Percentiles rank a stretch among this genome's conserved stretches.
Conservation (phyloP, 2,329 filamentous ascomycete genomes). For the Colletotrichum neosansevieriae region DNA sequence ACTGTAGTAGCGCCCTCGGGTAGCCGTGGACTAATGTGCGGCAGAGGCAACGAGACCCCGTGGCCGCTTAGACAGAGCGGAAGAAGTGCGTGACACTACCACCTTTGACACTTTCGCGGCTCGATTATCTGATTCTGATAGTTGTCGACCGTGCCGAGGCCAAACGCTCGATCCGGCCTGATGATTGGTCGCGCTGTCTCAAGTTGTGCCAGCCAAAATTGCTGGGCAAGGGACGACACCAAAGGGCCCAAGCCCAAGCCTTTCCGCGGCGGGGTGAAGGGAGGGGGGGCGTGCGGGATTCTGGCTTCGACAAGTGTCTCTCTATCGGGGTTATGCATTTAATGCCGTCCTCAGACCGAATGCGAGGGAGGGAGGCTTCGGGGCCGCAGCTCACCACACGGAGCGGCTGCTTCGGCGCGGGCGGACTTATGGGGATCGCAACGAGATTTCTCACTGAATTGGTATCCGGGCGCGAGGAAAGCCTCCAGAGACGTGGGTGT, state of each 20-base stretch:
- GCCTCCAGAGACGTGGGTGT: background rate
- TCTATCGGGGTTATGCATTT: conserved; percentile 27
- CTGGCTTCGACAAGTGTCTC: background rate
- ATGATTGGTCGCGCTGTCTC: conserved; percentile 30
- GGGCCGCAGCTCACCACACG: background rate
- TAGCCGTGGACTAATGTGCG: conserved; percentile 12
- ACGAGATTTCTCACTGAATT: conserved; percentile 11
- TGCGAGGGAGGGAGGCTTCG: conserved; percentile 15
- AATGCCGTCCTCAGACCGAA: background rate
- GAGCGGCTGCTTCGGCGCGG: conserved; percentile 1
- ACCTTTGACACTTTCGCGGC: background rate
- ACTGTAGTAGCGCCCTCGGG: conserved; percentile 11
- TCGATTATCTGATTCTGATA: conserved; percentile 19
- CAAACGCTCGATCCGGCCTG: conserved; percentile 22
- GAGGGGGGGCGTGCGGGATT: background rate
- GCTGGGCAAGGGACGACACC: conserved; percentile 26
- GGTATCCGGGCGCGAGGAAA: conserved; percentile 8
- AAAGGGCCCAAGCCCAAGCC: no score
- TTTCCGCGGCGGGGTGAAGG: no score
- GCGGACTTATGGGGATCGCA: conserved; percentile 10
- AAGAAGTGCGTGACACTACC: background rate
- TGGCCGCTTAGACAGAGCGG: conserved; percentile 1
- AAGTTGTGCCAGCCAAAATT: background rate
- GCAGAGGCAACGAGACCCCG: conserved; percentile 7
- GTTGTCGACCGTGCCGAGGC: conserved; percentile 6